phyloP scores from a whole-genome alignment of 495 filamentous ascomycete species.

The Cryomyces antarcticus region DNA sequence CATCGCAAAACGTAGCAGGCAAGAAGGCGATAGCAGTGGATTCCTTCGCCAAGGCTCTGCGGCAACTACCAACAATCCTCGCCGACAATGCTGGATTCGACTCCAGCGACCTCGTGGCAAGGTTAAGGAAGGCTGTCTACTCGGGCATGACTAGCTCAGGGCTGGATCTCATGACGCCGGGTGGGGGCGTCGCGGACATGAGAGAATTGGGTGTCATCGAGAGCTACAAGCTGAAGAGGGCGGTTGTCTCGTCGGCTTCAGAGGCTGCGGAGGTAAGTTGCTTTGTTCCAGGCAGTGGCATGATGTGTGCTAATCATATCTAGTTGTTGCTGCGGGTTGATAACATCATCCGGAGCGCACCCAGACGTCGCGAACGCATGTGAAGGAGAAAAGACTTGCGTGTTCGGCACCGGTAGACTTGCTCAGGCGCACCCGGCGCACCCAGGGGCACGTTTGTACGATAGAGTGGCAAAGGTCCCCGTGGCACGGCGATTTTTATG shows the following conservation, averaged over 20 bases:
- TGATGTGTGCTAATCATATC: neutral
- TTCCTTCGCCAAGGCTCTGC: constrained; percentile 68
- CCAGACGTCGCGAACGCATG: constrained; percentile 54
- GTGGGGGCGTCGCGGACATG: constrained; percentile 92
- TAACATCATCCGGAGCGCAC: constrained; percentile 68
- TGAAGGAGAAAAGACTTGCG: constrained; percentile 13
- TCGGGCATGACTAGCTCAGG: constrained; percentile 82
- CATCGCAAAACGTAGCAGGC: constrained; percentile 80
- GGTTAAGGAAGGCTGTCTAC: constrained; percentile 82
- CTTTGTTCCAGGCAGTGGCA: neutral
- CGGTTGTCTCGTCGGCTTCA: constrained; percentile 82
- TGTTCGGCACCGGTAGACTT: too few species aligned
- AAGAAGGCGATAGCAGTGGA: constrained; percentile 93
- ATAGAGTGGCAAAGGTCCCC: too few species aligned
- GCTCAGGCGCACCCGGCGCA: too few species aligned
- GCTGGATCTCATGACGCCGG: constrained; percentile 70
- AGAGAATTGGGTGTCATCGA: constrained; percentile 90
- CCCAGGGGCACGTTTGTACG: too few species aligned
- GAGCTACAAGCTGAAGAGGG: constrained; percentile 95
- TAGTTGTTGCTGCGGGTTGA: constrained; percentile 67
- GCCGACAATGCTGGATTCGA: constrained; percentile 96
- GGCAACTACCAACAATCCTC: constrained; percentile 87
- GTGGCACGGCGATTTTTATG: too few species aligned
- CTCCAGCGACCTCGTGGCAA: constrained; percentile 79
- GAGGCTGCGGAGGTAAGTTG: constrained; percentile 81